These are phyloP conservation scores for Rhizomucor pusillus DNA, from an alignment of 371 early-diverging fungal species.

Conservation along the genomic window DNA sequence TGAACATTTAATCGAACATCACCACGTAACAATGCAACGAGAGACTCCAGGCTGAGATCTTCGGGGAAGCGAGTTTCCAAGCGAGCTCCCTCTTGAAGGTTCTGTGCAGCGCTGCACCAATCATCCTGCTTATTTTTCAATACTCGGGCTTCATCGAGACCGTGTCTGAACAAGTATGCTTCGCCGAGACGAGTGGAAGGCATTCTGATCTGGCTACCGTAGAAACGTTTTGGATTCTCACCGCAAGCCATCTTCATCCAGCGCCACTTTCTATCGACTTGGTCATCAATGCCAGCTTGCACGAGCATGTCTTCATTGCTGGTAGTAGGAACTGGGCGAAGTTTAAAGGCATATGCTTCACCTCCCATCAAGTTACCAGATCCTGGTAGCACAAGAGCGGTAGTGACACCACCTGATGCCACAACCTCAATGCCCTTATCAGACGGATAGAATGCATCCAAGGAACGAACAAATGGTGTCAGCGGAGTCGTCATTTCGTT, in stretches of 20 bases:
- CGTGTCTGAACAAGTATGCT: constrained; percentile 67
- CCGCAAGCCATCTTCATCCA: constrained; percentile 84
- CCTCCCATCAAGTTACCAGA: constrained; percentile 77
- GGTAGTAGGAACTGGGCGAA: constrained; percentile 47
- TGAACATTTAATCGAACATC: constrained; percentile 74
- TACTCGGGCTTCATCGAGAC: constrained; percentile 55
- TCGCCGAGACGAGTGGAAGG: constrained; percentile 65
- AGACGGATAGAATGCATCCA: constrained; percentile 60
- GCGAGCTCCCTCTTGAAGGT: constrained; percentile 10
- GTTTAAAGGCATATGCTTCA: constrained; percentile 66
- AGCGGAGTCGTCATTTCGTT: constrained; percentile 65
- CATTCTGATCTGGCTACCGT: constrained; percentile 23
- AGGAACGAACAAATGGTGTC: constrained; percentile 55
- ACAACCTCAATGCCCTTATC: constrained; percentile 64
- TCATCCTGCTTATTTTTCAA: constrained; percentile 64
- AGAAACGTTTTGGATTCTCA: constrained; percentile 65
- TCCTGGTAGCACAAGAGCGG: constrained; percentile 71
- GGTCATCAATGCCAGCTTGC: constrained; percentile 43
- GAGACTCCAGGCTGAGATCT: constrained; percentile 54
- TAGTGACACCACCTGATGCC: constrained; percentile 74
- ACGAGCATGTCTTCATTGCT: constrained; percentile 66
- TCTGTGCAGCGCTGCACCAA: constrained; percentile 70
- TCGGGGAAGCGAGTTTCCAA: constrained; percentile 62
- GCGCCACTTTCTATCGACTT: constrained; percentile 44
- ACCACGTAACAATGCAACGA: constrained; percentile 69